phyloP scores from a whole-genome alignment of 352 stramenopile species.

The Globisporangium abappressorium region DNA sequence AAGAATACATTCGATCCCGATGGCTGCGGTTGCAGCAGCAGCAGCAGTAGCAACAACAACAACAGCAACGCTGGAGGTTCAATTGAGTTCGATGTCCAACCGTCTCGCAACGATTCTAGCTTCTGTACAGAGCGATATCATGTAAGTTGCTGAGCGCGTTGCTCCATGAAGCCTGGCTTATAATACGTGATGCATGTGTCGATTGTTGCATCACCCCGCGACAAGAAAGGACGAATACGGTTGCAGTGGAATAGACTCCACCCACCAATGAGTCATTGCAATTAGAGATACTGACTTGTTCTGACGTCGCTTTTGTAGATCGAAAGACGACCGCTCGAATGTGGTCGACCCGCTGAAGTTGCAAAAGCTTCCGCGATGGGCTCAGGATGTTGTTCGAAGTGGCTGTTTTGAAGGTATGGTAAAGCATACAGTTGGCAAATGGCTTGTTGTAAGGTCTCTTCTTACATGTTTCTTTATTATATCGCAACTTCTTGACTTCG shows the following conservation, averaged over 20 bases:
- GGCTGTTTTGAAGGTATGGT: slow-evolving; percentile 45
- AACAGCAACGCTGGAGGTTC: background rate
- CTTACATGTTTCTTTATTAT: background rate
- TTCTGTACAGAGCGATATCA: slow-evolving; percentile 26
- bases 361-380: slow-evolving; percentile 52
- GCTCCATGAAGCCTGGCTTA: background rate
- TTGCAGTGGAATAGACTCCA: background rate
- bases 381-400: slow-evolving; percentile 44
- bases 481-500: background rate
- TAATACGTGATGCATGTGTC: background rate
- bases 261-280: background rate
- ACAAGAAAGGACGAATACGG: background rate
- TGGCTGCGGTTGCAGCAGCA: background rate
- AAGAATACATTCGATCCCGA: slow-evolving; percentile 10
- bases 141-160: slow-evolving; percentile 27
- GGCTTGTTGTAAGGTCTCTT: background rate
- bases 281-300: background rate
- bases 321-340: background rate
- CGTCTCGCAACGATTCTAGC: slow-evolving; percentile 42
- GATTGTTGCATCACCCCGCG: background rate
- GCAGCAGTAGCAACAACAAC: background rate
- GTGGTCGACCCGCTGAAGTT: slow-evolving; percentile 34
- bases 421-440: background rate
- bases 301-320: background rate
- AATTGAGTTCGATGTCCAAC: slow-evolving; percentile 6